Evolutionary conservation across 257 asterid genomes (phyloP).

Genomic region (Ilex asprella): DNA sequence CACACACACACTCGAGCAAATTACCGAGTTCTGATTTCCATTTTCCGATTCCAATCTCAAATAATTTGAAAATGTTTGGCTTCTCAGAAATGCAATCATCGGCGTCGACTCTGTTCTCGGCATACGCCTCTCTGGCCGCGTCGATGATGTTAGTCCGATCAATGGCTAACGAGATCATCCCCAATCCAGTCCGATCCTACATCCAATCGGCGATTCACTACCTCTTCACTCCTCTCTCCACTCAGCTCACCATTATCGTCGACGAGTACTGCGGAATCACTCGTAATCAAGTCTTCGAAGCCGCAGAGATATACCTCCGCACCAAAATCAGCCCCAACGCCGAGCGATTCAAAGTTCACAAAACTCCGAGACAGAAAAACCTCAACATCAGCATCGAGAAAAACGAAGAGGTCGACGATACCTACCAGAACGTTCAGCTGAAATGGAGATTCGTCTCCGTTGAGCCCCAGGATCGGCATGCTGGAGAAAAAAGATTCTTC

Average conservation of each 20-base stretch:
- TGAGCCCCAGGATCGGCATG: not conserved
- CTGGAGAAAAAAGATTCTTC: not conserved
- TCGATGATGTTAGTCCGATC: slow-evolving; percentile 67
- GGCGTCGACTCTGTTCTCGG: slow-evolving; percentile 53
- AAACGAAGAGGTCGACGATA: not conserved
- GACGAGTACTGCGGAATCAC: slow-evolving; percentile 58
- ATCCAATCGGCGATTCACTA: slow-evolving; percentile 23
- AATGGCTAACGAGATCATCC: slow-evolving; percentile 48
- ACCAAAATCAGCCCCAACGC: slow-evolving; percentile 46
- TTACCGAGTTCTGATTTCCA: not conserved
- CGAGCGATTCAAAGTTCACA: slow-evolving; percentile 43
- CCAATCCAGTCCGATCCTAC: slow-evolving; percentile 28
- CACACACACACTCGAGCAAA: not conserved
- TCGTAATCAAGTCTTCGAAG: slow-evolving; percentile 58
- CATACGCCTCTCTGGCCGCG: slow-evolving; percentile 75
- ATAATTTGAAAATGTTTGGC: slow-evolving; percentile 19
- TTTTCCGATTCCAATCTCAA: no score
- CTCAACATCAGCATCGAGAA: slow-evolving; percentile 10
- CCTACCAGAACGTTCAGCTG: not conserved
- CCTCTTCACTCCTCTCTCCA: slow-evolving; percentile 22
- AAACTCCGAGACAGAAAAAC: slow-evolving; percentile 39
- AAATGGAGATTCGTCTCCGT: not conserved
- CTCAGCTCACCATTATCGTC: slow-evolving; percentile 44
- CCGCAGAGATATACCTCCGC: slow-evolving; percentile 62
- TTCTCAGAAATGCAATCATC: slow-evolving; percentile 44